Evolutionary conservation across 495 filamentous ascomycete genomes (phyloP).

Genomic region (Diplogelasinospora grovesii): DNA sequence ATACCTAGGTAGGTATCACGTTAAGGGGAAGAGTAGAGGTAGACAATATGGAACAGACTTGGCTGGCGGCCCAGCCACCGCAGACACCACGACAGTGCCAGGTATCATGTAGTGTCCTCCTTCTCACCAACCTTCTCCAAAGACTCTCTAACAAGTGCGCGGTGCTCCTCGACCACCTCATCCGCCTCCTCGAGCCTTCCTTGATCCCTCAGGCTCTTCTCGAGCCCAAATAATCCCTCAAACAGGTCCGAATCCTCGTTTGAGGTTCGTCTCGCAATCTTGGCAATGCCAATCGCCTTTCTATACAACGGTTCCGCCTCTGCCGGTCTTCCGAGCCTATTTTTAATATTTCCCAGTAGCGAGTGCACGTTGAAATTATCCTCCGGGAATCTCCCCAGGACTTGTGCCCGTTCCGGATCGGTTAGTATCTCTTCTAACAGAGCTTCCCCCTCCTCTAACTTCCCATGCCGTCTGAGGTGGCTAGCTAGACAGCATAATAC

Average conservation of each 20-base stretch:
- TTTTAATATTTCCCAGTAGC: not conserved
- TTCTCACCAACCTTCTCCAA: conserved; percentile 6
- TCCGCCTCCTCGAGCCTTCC: conserved; percentile 5
- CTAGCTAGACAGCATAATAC: not conserved
- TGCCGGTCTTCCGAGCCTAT: not conserved
- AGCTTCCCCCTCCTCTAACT: not conserved
- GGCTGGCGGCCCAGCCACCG: too few species aligned
- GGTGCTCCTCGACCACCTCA: not conserved
- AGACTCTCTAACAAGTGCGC: not conserved
- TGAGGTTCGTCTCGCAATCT: not conserved
- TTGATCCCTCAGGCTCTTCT: conserved; percentile 6
- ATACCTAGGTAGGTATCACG: too few species aligned
- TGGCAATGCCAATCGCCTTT: conserved; percentile 1
- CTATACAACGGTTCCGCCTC: conserved; percentile 3
- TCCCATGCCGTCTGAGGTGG: conserved; percentile 2
- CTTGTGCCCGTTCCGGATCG: not conserved
- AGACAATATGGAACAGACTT: too few species aligned
- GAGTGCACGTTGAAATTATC: conserved; percentile 1
- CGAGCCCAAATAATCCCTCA: conserved; percentile 4
- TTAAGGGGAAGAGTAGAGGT: too few species aligned
- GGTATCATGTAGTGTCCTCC: too few species aligned
- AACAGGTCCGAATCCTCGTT: not conserved
- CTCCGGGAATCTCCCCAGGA: not conserved
- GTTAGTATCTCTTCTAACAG: conserved; percentile 1
- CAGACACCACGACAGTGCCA: too few species aligned